A percentile compares a stretch with the other conserved stretches of the same genome.
Conservation (phyloP, 2,329 filamentous ascomycete species). For the Elsinoe necatrix region DNA sequence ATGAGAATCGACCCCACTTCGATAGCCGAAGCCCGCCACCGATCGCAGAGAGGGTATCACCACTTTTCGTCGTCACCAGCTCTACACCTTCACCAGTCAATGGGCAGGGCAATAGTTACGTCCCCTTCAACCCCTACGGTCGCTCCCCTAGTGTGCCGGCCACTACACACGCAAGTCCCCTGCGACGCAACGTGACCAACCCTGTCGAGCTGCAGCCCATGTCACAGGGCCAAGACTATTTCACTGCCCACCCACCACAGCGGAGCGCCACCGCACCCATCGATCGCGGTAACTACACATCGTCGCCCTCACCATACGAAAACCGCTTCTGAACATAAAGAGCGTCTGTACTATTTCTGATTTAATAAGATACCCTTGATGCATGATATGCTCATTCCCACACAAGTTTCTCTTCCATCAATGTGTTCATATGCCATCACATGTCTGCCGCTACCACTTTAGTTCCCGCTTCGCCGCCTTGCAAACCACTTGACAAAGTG, state of each 20-base stretch:
- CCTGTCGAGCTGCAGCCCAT: constrained; percentile 14
- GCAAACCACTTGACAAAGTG: background rate
- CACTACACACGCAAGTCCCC: background rate
- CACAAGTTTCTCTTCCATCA: background rate
- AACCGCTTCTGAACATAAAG: constrained; percentile 9
- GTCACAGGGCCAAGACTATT: background rate
- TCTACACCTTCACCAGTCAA: constrained; percentile 8
- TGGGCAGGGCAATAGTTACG: constrained; percentile 21
- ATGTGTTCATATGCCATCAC: constrained; percentile 1
- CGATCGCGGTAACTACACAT: constrained; percentile 4
- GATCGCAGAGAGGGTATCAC: constrained; percentile 1
- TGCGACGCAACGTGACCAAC: constrained; percentile 15
- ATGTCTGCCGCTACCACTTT: background rate
- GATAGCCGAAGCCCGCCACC: constrained; percentile 10
- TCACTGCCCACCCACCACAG: background rate
- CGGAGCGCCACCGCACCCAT: constrained; percentile 18
- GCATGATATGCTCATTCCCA: background rate
- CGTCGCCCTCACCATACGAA: background rate
- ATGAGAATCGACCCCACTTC: constrained; percentile 13
- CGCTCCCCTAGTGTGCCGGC: constrained; percentile 10
- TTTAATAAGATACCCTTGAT: constrained; percentile 13
- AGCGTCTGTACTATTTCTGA: constrained; percentile 14
- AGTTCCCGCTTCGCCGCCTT: background rate
- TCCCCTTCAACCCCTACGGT: constrained; percentile 27
- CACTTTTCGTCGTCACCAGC: background rate